A percentile compares a stretch with the other conserved stretches of the same genome.
These are phyloP conservation scores for Candida sithepensis DNA, from an alignment of 805 yeast species.

Conservation along the genomic window DNA sequence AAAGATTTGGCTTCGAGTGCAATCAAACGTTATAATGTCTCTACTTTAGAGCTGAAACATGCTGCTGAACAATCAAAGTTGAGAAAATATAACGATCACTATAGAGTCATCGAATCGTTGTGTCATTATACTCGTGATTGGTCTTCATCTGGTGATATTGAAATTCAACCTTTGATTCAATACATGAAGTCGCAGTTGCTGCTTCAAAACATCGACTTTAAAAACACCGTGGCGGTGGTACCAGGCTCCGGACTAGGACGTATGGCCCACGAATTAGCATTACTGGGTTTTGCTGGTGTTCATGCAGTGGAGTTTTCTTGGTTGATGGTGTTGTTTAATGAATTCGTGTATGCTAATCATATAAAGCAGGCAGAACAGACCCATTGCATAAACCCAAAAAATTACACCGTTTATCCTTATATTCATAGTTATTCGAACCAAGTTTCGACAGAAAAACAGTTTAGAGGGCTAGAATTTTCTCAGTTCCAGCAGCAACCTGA, in stretches of 20 bases:
- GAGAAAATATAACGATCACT: slow-evolving; percentile 26
- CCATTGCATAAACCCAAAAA: slow-evolving; percentile 6
- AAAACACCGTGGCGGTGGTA: slow-evolving; percentile 51
- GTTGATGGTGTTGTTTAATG: slow-evolving; percentile 69
- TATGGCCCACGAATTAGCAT: slow-evolving; percentile 61
- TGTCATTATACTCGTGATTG: slow-evolving; percentile 83
- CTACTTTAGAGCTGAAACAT: slow-evolving; percentile 40
- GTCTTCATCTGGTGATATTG: slow-evolving; percentile 45
- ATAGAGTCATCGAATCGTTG: slow-evolving; percentile 60
- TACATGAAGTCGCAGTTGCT: slow-evolving; percentile 46
- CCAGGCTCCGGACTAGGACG: slow-evolving; percentile 92
- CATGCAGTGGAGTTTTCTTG: slow-evolving; percentile 76
- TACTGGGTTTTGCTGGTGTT: slow-evolving; percentile 37
- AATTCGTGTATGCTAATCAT: slow-evolving; percentile 43
- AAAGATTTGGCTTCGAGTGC: slow-evolving; percentile 40
- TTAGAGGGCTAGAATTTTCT: slow-evolving; percentile 36
- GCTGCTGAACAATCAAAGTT: slow-evolving; percentile 19
- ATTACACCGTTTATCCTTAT: slow-evolving; percentile 42
- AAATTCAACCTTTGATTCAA: slow-evolving; percentile 48
- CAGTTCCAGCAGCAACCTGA: slow-evolving; percentile 37
- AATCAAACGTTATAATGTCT: slow-evolving; percentile 34
- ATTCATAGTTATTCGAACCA: slow-evolving; percentile 72
- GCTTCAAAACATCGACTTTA: slow-evolving; percentile 27
- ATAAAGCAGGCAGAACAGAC: not conserved
- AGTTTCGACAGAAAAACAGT: slow-evolving; percentile 43